phyloP scores from a whole-genome alignment of 225 moss, liverwort and hornwort species.

The Ulota crispa region DNA sequence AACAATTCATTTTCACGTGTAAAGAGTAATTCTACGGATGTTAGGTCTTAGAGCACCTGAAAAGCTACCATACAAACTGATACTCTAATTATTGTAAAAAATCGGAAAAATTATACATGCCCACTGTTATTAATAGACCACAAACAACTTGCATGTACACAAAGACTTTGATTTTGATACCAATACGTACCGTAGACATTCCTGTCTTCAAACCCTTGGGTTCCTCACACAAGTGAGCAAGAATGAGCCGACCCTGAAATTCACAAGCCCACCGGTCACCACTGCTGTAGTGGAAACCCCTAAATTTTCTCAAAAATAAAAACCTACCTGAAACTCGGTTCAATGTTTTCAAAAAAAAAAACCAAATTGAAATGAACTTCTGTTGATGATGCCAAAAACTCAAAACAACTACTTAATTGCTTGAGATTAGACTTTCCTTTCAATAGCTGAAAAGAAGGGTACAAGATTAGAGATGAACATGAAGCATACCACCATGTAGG shows the following conservation, averaged over 20 bases:
- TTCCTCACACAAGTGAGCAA: conserved; percentile 95
- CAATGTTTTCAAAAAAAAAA: not conserved
- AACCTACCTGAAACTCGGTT: not conserved
- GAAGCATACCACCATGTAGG: conserved; percentile 72
- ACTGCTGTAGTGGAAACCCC: not conserved
- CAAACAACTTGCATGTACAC: not conserved
- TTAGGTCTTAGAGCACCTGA: not conserved
- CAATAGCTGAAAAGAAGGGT: not conserved
- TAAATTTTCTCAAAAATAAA: not conserved
- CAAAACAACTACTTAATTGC: not conserved
- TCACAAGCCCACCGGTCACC: conserved; percentile 3
- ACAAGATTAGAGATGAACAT: not conserved
- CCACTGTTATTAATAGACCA: not conserved
- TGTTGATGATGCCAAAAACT: not conserved
- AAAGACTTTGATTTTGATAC: not conserved
- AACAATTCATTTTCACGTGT: conserved; percentile 1
- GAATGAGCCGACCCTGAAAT: conserved; percentile 82
- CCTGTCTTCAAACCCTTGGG: conserved; percentile 97
- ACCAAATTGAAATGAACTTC: not conserved
- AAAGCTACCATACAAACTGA: not conserved
- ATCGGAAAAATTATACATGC: not conserved
- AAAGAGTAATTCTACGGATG: not conserved
- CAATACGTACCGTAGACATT: conserved; percentile 77
- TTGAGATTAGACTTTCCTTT: not conserved
- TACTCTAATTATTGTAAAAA: not conserved